Evolutionary conservation across 2,329 filamentous ascomycete species (phyloP), one percentile per base, ranked within the genome.

Genomic region (Microcyclospora pomicola): DNA sequence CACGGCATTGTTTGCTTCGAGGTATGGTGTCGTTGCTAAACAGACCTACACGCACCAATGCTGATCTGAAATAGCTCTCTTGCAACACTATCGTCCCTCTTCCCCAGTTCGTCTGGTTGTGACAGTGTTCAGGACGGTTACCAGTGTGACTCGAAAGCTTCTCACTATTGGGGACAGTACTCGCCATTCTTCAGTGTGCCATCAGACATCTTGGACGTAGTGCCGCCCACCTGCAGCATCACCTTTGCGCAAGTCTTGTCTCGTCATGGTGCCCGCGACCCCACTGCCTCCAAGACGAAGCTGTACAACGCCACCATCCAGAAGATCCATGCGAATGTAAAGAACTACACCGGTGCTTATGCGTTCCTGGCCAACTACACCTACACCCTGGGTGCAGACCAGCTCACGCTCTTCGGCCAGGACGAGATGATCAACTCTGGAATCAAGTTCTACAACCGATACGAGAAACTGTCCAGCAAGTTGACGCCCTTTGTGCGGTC

Each of bases 201-300:
- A 6, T 85, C 80, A 1, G 65, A 73, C 2, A 73, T 84, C 36
- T 65, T 74, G 12, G 49, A 68, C 6, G 64, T 66, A 6, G 63
- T 80, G 1, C 86, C 85, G 0, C 48, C 64, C 1, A 67, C 66
- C n/a, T 95, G 87, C 61, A 64, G 72, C 10, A 63, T 88, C 49
- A 88, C 78, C 2, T 88, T 93, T 59, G 87, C 72, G 1, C 81
- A 87, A 52, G 66, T 87, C 15, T 70, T 95, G 34, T 86, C 84
- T 15, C 77, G 87, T 2, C 87, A 95, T 56, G 87, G 86, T 34
- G 82, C 83, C 29, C 74, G 87, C 37, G 81, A 84, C 54, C 87
- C 87, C 1, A 93, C 86, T 0, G 52, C 63, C 9, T 64, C 65
- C 46, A 92, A 87, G 64, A 73, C 77, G 1, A 54, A 58, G 9